phyloP scores from a whole-genome alignment of 805 yeast genomes.

The Hanseniaspora lindneri region DNA sequence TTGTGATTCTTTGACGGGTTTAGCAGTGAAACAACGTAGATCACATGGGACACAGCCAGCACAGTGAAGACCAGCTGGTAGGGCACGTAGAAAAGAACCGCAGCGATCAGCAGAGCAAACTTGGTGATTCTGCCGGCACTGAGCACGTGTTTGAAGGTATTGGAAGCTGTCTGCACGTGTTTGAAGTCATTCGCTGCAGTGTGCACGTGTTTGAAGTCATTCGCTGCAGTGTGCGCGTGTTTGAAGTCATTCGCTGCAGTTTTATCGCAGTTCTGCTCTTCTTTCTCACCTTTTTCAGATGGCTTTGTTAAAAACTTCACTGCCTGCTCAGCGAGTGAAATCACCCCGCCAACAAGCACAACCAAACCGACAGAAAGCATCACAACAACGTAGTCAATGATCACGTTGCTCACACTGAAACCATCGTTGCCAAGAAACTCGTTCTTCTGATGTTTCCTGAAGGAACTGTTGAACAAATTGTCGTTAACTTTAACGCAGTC shows the following conservation, averaged over 20 bases:
- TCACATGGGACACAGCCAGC: conserved; percentile 43
- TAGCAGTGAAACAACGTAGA: neutral
- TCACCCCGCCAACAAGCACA: neutral
- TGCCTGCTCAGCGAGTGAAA: neutral
- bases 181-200: no score
- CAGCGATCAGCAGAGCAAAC: conserved; percentile 31
- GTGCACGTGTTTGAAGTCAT: no score
- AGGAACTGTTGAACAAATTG: conserved; percentile 5
- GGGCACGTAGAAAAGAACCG: conserved; percentile 57
- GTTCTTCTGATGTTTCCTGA: neutral
- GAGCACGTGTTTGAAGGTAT: no score
- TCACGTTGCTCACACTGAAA: neutral
- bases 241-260: no score
- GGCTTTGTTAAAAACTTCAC: neutral
- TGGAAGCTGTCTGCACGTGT: no score
- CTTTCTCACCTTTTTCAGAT: neutral
- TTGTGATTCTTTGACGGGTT: conserved; percentile 15
- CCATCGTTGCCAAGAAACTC: conserved; percentile 8
- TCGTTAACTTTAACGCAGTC: conserved; percentile 40
- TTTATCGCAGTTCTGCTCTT: no score
- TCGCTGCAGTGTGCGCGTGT: no score
- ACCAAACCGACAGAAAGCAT: conserved; percentile 1
- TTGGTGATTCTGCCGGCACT: conserved; percentile 27
- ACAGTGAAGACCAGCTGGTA: conserved; percentile 67
- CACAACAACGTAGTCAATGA: conserved; percentile 11